A percentile compares a stretch with the other conserved stretches of the same genome.
These are phyloP conservation scores for Penicillium flavigenum DNA, from an alignment of 495 filamentous ascomycete species.

Conservation along the genomic window DNA sequence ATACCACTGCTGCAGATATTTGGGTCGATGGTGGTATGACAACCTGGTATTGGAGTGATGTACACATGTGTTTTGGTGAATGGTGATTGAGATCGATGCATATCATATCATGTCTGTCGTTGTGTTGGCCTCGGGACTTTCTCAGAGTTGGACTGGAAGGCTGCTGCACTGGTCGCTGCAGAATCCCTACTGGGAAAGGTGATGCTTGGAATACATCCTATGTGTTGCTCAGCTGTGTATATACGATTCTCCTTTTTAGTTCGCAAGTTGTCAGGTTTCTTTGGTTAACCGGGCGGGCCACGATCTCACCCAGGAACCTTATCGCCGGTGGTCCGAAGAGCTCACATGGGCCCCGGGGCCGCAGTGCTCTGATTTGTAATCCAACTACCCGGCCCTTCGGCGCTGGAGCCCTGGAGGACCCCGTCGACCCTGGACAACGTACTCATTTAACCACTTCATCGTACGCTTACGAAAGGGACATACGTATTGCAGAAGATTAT, in stretches of 20 bases:
- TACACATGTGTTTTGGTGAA: background rate
- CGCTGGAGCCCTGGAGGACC: too few relatives aligned
- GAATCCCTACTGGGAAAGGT: background rate
- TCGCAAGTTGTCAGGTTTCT: background rate
- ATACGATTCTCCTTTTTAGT: background rate
- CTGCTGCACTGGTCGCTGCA: background rate
- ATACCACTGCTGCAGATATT: constrained; percentile 86
- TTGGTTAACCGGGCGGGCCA: constrained; percentile 24
- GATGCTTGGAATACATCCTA: background rate
- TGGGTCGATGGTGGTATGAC: constrained; percentile 50
- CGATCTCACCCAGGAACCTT: constrained; percentile 22
- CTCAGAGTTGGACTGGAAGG: background rate
- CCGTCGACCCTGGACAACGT: too few relatives aligned
- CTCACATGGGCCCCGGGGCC: too few relatives aligned
- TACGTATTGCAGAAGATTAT: background rate
- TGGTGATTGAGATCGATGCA: background rate
- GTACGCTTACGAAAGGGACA: too few relatives aligned
- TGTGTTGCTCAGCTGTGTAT: background rate
- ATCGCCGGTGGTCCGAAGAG: too few relatives aligned
- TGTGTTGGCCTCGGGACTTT: background rate
- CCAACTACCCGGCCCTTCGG: background rate
- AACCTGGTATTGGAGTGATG: background rate
- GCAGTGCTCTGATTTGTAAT: background rate
- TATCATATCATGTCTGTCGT: background rate
- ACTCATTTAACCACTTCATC: too few relatives aligned